A percentile compares a stretch with the other conserved stretches of the same genome.
Conservation (phyloP, 169 alveolate species). For the Plasmodium gallinaceum region DNA sequence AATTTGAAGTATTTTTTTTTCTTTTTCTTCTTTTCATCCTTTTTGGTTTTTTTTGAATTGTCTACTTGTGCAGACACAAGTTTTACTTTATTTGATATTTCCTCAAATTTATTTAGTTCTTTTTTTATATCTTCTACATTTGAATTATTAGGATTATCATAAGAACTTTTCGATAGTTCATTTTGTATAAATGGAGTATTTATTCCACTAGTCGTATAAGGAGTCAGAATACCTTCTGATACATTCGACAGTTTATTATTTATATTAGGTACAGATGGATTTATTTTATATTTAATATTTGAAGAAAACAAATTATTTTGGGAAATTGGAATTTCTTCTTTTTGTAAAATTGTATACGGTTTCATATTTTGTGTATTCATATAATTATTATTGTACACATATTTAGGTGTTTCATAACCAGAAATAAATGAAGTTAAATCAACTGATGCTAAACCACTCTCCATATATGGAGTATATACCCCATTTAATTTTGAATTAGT, state of each 20-base stretch:
- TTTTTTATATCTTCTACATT: constrained; percentile 39
- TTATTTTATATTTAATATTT: constrained; percentile 54
- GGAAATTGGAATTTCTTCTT: constrained; percentile 51
- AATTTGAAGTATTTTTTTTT: constrained; percentile 84
- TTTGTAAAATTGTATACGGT: constrained; percentile 71
- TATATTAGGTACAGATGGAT: constrained; percentile 13
- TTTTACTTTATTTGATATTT: constrained; percentile 82
- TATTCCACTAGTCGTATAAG: constrained; percentile 22
- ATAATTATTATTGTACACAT: constrained; percentile 25
- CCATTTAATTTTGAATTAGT: constrained; percentile 61
- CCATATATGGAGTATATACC: constrained; percentile 66
- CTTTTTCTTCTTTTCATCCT: constrained; percentile 79
- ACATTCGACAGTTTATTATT: constrained; percentile 13
- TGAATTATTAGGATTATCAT: constrained; percentile 4
- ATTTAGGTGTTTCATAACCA: constrained; percentile 75
- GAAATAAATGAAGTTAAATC: constrained; percentile 69
- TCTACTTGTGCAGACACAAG: constrained; percentile 83
- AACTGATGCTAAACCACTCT: constrained; percentile 56
- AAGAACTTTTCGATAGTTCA: constrained; percentile 30
- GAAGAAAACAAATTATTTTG: constrained; percentile 51
- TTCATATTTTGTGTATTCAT: constrained; percentile 33
- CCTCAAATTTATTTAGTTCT: constrained; percentile 78
- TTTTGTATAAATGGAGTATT: constrained; percentile 37
- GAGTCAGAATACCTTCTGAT: constrained; percentile 46
- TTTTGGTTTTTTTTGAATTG: constrained; percentile 62